Base-by-base conservation (phyloP, 192 early-diverging fungal genomes). In the Backusella sp. region DNA sequence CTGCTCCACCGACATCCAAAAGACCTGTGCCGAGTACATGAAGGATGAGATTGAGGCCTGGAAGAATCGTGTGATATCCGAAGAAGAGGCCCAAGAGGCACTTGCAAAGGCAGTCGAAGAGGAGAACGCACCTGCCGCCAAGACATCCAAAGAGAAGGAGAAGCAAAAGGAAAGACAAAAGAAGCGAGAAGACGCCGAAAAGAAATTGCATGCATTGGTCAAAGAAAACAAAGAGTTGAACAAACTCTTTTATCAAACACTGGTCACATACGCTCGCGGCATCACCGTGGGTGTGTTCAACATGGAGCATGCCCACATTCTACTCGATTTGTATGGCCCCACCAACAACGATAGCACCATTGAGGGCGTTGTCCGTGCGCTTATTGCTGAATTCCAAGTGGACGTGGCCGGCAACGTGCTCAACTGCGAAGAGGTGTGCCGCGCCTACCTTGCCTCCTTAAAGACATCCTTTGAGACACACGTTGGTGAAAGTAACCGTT, bases 271-370 rank as follows among this genome's bases (percentile, higher is more conserved):
- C 42, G 77, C 82, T 68, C 80, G 86, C 7, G 85, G 79, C 32
- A 76, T 85, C 30, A 79, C 83, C 32, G 77, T 83, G 2, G 80
- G 80, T 26, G 80, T 86, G 6, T 84, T 89, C 72, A 75, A 81
- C 6, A 80, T 84, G 70, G 66, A 68, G 0, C 74, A 78, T 73
- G 74, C 79, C 0, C 72, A 66, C 0, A 53, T 69, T 0, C 59
- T 89, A 1, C 32, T 87, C 44, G 59, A 76, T 1, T 79, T 85
- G 12, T 86, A 82, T 30, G 82, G 86, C 2, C 70, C 69, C 6
- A 19, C 21, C n/a, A 28, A 56, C 8, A 75, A 83, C 36, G 84
- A 80, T 1, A 30, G 28, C 6, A 85, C 86, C 42, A 68, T 86
- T 17, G 87, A 88, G 53, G 83, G 85, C n/a, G 73, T 83, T 14